Base-by-base conservation (phyloP, 305 asterid species). In the Fraxinus paxiana region DNA sequence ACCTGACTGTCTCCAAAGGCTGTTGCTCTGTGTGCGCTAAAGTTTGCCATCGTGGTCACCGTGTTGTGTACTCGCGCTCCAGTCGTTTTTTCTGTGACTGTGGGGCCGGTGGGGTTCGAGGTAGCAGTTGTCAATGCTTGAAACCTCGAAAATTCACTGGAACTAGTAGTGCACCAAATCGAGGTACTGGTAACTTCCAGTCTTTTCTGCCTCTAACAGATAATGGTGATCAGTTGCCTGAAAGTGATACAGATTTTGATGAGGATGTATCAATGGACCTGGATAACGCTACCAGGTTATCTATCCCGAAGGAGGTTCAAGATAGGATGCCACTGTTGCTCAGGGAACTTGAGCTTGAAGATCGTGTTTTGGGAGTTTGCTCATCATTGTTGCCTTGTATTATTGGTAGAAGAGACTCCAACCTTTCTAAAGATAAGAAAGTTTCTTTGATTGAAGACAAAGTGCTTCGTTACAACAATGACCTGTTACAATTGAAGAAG, bases 41-140 rank as follows among this genome's bases (percentile, higher is more conserved):
- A 88, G 98, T 96, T 88, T 96, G 99, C 83, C 99, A 96, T 85
- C 97, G 98, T 81, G 98, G 95, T 83, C 99, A 96, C 87, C 98
- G 98, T 82, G 98, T 96, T 84, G 98, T 94, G 61, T 96, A 96
- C 89, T 96, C 99, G 63, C 97, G 99, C 76, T 94, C 99, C 73
- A 96, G 99, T 86, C 95, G 98, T 10, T 96, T 96, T 87, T 96
- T 96, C 89, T 96, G 99, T 71, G 99, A 96, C 79, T 96, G 99
- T 86, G 99, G 99, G 43, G 99, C 98, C 15, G 99, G 99, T 72
- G 98, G 99, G 81, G 98, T 96, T 78, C 91, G 98, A 74, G 99
- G 99, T 56, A 94, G 93, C 92, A 92, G 95, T 81, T 96, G 99
- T 84, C 98, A 91, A 88, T 94, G 99, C 88, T 87, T 96, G 90